Base-by-base conservation (phyloP, 139 green algal species). In the Chlorella sp. region DNA sequence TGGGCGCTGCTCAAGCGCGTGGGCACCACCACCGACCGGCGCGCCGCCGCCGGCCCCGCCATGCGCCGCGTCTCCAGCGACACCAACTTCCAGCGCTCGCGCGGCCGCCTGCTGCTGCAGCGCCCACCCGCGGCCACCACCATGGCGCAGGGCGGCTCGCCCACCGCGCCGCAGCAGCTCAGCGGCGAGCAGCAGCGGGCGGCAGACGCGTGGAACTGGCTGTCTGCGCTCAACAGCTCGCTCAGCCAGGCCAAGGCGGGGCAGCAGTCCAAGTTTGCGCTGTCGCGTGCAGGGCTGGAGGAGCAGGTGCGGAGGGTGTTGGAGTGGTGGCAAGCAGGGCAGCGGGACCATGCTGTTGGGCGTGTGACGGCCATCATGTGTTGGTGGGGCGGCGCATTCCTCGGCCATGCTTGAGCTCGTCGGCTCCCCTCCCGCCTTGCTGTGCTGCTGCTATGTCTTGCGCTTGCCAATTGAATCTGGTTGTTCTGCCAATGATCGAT, bases 1-100 rank as follows among this genome's bases (percentile, higher is more conserved):
- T 46, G n/a, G 79, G 32, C 62, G 58, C 44, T 86, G 73, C 73
- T 75, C 13, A 81, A 70, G 41, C 80, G 80, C 44, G n/a, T 84
- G 32, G 65, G 75, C 17, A 38, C 34, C n/a, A 28, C 56, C 40
- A 41, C 77, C 26, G 56, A 62, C 41, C 77, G 51, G 11, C 51
- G 51, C 13, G 51, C 24, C 51, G 51, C 51, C 51, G 51, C 34
- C 9, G 14, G 20, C 17, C 34, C 51, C 51, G 16, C 41, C 79
- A 76, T 89, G 67, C 83, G 80, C 54, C 86, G 72, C 7, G 51
- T 76, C 20, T 28, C 43, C 8, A 87, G 80, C 60, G 85, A 89
- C 4, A 58, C 44, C 70, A 87, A 82, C 51, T 74, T 89, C 28
- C 65, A 48, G 69, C 51, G 38, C 19, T n/a, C 85, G 60, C 64